Evolutionary conservation across 1,284 basidiomycete genomes (phyloP).

Genomic region (Fistulinella cinereoalba): DNA sequence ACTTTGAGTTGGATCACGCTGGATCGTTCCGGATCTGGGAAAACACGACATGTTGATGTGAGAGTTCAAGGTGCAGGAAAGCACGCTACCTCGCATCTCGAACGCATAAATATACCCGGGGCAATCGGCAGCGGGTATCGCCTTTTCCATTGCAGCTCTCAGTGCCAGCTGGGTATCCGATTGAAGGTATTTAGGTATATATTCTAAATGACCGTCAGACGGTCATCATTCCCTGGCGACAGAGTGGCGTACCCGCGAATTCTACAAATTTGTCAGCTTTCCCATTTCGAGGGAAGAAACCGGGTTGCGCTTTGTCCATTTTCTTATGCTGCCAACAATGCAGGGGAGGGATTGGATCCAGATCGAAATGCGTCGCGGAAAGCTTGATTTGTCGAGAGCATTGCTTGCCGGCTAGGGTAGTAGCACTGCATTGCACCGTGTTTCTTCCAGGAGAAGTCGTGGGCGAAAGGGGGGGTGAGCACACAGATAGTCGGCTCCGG

Average conservation of each 20-base stretch:
- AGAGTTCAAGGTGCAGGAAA: no score
- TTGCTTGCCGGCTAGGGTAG: constrained; percentile 61
- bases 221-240: constrained; percentile 1
- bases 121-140: constrained; percentile 55
- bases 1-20: constrained; percentile 48
- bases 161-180: constrained; percentile 60
- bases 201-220: constrained; percentile 48
- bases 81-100: constrained; percentile 64
- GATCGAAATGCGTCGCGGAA: constrained; percentile 39
- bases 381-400: constrained; percentile 62
- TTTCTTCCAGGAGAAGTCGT: constrained; percentile 26
- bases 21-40: constrained; percentile 32
- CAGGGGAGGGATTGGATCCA: constrained; percentile 38
- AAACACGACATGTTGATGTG: no score
- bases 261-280: constrained; percentile 46
- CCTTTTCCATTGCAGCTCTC: constrained; percentile 68
- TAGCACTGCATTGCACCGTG: constrained; percentile 55
- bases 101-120: constrained; percentile 76
- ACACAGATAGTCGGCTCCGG: constrained; percentile 25
- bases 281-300: constrained; percentile 53
- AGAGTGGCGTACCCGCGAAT: constrained; percentile 55
- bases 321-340: constrained; percentile 71
- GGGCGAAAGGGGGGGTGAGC: constrained; percentile 35
- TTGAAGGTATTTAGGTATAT: constrained; percentile 65
- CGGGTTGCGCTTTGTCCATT: constrained; percentile 46